These are phyloP conservation scores for Trichosporon sp. DNA, from an alignment of 1,284 basidiomycete species.

Conservation along the genomic window DNA sequence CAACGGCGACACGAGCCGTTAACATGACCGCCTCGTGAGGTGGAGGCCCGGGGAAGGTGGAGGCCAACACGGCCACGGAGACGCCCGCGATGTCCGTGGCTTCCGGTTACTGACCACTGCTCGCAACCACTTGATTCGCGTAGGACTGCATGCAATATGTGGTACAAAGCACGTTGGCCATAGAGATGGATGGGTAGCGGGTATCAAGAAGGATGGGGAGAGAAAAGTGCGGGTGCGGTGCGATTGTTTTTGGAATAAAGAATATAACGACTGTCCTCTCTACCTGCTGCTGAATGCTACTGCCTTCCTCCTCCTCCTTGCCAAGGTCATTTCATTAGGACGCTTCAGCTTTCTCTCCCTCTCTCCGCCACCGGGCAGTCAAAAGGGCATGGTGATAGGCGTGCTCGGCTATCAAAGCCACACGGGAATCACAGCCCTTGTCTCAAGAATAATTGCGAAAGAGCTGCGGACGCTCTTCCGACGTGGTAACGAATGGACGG, in stretches of 20 bases:
- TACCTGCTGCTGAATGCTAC: not conserved
- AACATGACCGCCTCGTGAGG: not conserved
- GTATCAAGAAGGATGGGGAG: not conserved
- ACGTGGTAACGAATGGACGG: not conserved
- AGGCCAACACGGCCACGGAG: not conserved
- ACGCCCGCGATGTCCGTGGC: not conserved
- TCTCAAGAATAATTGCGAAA: not conserved
- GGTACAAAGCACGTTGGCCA: constrained; percentile 3
- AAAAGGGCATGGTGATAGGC: not conserved
- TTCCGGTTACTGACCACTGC: not conserved
- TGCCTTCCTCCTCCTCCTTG: not conserved
- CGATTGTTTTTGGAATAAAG: not conserved
- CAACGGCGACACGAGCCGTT: not conserved
- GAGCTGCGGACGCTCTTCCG: not conserved
- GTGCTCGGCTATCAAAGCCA: not conserved
- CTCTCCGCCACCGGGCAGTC: not conserved
- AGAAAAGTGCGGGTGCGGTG: not conserved
- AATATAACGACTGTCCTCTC: not conserved
- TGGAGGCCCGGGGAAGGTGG: not conserved
- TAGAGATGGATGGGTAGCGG: not conserved
- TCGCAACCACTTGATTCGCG: not conserved
- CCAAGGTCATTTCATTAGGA: not conserved
- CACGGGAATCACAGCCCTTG: not conserved
- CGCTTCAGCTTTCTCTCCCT: not conserved
- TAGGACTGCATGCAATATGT: constrained; percentile 2